These are phyloP conservation scores for Aspergillus aculeatus DNA, from an alignment of 2,329 filamentous ascomycete genomes.

Conservation along the genomic window DNA sequence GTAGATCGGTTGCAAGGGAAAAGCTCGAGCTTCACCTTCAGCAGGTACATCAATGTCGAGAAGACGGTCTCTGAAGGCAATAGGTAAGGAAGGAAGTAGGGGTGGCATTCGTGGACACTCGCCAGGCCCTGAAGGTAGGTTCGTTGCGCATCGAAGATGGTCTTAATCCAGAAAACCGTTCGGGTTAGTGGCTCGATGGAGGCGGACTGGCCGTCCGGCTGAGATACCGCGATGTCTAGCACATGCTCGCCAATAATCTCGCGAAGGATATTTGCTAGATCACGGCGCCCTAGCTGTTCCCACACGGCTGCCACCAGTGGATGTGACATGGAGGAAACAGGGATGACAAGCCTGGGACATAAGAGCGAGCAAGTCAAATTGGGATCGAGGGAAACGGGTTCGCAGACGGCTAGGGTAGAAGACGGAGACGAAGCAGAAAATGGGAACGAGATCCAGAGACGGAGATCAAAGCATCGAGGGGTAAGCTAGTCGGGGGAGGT, in stretches of 20 bases:
- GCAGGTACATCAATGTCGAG: conserved; percentile 36
- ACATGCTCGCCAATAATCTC: conserved; percentile 39
- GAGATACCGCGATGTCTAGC: conserved; percentile 26
- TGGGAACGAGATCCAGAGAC: not conserved
- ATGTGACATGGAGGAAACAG: conserved; percentile 28
- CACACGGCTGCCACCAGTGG: conserved; percentile 36
- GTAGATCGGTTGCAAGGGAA: conserved; percentile 30
- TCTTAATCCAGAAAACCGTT: conserved; percentile 37
- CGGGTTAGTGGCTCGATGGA: conserved; percentile 26
- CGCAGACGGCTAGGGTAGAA: not conserved
- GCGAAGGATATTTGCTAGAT: conserved; percentile 34
- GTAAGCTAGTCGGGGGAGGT: not conserved
- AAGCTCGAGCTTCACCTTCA: conserved; percentile 31
- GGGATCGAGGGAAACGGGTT: not conserved
- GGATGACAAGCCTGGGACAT: conserved; percentile 12
- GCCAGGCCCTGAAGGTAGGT: conserved; percentile 32
- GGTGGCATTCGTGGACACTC: conserved; percentile 29
- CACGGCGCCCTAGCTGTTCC: conserved; percentile 35
- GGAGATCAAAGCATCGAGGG: conserved; percentile 4
- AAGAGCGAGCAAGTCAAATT: conserved; percentile 10
- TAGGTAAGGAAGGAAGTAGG: conserved; percentile 30
- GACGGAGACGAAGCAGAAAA: not conserved
- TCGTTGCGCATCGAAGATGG: conserved; percentile 37
- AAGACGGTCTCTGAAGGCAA: conserved; percentile 33
- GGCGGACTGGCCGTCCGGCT: conserved; percentile 23